Evolutionary conservation across 139 green algal species (phyloP), one percentile per base, ranked within the genome.

Genomic region (Mesostigma viride): DNA sequence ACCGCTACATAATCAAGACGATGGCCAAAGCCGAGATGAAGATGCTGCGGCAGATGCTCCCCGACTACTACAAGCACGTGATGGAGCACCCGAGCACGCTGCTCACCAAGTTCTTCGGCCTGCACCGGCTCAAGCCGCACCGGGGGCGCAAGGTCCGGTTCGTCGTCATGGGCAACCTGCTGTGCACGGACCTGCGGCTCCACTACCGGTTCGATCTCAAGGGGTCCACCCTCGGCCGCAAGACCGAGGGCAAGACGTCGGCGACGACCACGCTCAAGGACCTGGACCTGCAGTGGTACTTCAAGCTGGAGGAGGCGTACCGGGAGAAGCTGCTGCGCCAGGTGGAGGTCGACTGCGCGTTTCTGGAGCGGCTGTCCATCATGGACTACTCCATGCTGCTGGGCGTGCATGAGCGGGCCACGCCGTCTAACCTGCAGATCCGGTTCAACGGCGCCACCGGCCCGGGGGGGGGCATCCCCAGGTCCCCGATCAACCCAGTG

Each of bases 101-200:
- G 34, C 77, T 95, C 44, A 89, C 87, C 32, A 91, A 90, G 76
- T 96, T 95, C 73, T 95, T 88, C 62, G 90, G 90, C 35, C 76
- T 96, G 56, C 81, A 95, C 72, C 79, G 84, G 30, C 75, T 95
- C 27, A 89, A 85, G 68, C 85, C 88, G 24, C 45, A 71, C 26
- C 78, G 86, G 59, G 87, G 87, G n/a, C 69, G 76, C 59, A 88
- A 88, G 57, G 87, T 88, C 62, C 84, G 92, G 0, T 94, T 98
- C 70, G 75, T 97, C 33, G 90, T 98, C 0, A 97, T 98, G 92
- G 81, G 68, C 70, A 98, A 96, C 76, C 73, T 96, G 20, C 88
- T 98, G 61, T 78, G 78, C 61, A 88, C 86, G 1, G 86, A 95
- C 65, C 76, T 94, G 44, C 84, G 79, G 6, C 76, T 98, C 35